These are phyloP conservation scores for Emergomyces pasteurianus DNA, from an alignment of 2,329 filamentous ascomycete species.

Conservation along the genomic window DNA sequence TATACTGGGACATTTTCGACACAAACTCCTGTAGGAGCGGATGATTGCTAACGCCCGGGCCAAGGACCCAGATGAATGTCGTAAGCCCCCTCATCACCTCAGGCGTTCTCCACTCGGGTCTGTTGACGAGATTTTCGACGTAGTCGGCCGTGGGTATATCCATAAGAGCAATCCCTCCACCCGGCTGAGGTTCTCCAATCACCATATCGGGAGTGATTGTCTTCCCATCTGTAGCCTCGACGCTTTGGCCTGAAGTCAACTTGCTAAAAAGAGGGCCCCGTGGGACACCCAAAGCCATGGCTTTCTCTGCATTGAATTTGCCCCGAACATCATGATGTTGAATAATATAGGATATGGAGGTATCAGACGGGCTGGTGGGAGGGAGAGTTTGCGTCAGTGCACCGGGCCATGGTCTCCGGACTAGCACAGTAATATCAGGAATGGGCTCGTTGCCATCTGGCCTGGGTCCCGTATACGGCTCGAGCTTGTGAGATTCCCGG, in stretches of 20 bases:
- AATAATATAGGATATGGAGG: conserved; percentile 76
- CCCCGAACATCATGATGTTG: conserved; percentile 65
- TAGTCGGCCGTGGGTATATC: conserved; percentile 65
- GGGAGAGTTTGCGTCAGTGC: conserved; percentile 55
- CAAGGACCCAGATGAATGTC: conserved; percentile 71
- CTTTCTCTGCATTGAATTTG: conserved; percentile 60
- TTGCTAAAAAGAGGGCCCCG: conserved; percentile 46
- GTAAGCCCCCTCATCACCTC: conserved; percentile 56
- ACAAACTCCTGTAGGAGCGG: conserved; percentile 58
- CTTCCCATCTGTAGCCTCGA: conserved; percentile 52
- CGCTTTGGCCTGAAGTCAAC: conserved; percentile 52
- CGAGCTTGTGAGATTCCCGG: conserved; percentile 47
- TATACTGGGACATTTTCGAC: conserved; percentile 43
- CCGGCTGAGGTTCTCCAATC: conserved; percentile 52
- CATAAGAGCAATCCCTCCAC: conserved; percentile 64
- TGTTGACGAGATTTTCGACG: conserved; percentile 54
- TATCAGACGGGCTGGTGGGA: conserved; percentile 49
- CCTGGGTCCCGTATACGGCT: conserved; percentile 56
- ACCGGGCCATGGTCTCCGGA: conserved; percentile 69
- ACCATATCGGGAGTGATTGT: conserved; percentile 80
- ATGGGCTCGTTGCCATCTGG: conserved; percentile 39
- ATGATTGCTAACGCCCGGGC: conserved; percentile 53
- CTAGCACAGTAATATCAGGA: conserved; percentile 58
- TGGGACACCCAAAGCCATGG: conserved; percentile 52
- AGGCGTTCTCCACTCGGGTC: conserved; percentile 58